phyloP scores from a whole-genome alignment of 441 rosid species.

The Populus tomentosa region DNA sequence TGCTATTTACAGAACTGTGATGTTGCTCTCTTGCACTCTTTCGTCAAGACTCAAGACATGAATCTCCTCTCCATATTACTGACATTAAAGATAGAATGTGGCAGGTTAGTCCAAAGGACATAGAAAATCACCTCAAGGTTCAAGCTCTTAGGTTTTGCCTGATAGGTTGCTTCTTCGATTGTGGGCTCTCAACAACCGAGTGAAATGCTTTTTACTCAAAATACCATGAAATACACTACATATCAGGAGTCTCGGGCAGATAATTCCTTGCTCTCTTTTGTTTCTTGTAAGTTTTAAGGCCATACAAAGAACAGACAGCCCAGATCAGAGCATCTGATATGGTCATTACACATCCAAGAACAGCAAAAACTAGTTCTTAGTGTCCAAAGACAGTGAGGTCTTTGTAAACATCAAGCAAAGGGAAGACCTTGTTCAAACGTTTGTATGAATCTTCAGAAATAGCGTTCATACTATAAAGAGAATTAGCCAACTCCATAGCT shows the following conservation, averaged over 20 bases:
- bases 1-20: neutral
- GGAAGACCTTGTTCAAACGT: constrained; percentile 56
- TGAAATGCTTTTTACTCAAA: neutral
- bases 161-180: neutral
- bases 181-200: neutral
- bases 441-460: constrained; percentile 47
- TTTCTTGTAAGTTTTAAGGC: neutral
- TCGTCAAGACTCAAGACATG: neutral
- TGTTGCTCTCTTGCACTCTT: neutral
- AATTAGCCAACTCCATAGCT: constrained; percentile 64
- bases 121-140: neutral
- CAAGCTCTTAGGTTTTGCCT: neutral
- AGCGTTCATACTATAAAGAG: constrained; percentile 43
- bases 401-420: constrained; percentile 57
- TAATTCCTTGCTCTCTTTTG: neutral
- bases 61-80: neutral
- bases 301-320: neutral
- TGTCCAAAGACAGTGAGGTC: constrained; percentile 31
- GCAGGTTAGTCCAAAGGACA: neutral
- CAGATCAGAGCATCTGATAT: neutral
- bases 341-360: neutral
- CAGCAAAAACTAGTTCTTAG: constrained; percentile 20
- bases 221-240: neutral
- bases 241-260: neutral
- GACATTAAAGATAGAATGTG: neutral